phyloP scores from a whole-genome alignment of 495 filamentous ascomycete species.

The Penicillium lividum region DNA sequence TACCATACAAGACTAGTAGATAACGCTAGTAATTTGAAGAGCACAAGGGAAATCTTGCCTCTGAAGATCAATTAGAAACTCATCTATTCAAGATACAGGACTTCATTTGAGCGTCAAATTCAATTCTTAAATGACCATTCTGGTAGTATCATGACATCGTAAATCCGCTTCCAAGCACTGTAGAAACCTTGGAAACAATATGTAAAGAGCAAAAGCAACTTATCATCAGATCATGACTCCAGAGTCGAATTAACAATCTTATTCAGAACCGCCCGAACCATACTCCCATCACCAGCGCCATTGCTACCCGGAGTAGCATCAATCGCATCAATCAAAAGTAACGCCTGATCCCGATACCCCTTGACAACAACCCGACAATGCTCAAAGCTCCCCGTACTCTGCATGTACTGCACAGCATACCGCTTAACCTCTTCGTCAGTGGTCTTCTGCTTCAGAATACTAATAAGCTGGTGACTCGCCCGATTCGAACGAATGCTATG shows the following conservation, averaged over 20 bases:
- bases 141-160: conserved; percentile 2
- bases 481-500: conserved; percentile 87
- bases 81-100: no score
- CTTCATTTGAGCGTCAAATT: no score
- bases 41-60: no score
- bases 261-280: conserved; percentile 47
- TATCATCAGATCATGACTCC: conserved; percentile 2
- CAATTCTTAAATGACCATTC: no score
- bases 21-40: no score
- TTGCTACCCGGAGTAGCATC: conserved; percentile 49
- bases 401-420: conserved; percentile 92
- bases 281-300: conserved; percentile 35
- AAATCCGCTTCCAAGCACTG: not conserved
- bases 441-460: conserved; percentile 89
- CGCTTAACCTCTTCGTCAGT: conserved; percentile 83
- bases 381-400: conserved; percentile 82
- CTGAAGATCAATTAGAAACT: no score
- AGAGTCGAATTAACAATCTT: conserved; percentile 48
- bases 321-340: conserved; percentile 66
- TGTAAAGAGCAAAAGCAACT: not conserved
- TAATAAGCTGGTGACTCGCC: conserved; percentile 77
- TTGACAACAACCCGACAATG: conserved; percentile 74
- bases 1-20: no score
- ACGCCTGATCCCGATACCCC: conserved; percentile 65
- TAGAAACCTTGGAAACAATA: not conserved